These are phyloP conservation scores for Chalara sp. DNA, from an alignment of 2,329 filamentous ascomycete species.

Conservation along the genomic window DNA sequence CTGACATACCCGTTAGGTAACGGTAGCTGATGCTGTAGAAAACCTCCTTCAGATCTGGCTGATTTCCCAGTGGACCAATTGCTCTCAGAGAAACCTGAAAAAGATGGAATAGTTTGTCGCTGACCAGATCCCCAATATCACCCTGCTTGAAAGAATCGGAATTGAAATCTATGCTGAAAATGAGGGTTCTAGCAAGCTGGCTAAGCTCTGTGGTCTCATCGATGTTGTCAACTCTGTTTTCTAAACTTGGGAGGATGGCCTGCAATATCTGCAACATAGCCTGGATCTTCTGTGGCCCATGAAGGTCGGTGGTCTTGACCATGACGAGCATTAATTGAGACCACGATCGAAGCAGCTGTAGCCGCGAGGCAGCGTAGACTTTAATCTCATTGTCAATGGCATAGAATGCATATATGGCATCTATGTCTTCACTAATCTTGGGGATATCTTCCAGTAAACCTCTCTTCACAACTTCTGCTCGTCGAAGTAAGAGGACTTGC, in stretches of 20 bases:
- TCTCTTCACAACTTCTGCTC: conserved; percentile 50
- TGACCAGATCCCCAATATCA: conserved; percentile 64
- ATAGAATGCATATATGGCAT: conserved; percentile 53
- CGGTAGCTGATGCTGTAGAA: conserved; percentile 91
- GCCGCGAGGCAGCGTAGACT: conserved; percentile 44
- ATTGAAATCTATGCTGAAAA: conserved; percentile 63
- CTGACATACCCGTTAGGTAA: conserved; percentile 65
- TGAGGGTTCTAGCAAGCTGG: conserved; percentile 64
- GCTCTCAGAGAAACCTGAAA: conserved; percentile 83
- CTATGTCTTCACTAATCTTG: conserved; percentile 51
- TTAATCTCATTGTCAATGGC: conserved; percentile 56
- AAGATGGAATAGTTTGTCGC: conserved; percentile 84
- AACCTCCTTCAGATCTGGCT: conserved; percentile 66
- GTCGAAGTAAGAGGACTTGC: conserved; percentile 66
- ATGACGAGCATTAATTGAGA: conserved; percentile 77
- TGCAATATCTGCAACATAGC: conserved; percentile 85
- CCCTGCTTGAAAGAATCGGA: conserved; percentile 32
- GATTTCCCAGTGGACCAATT: conserved; percentile 66
- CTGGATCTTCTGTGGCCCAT: conserved; percentile 61
- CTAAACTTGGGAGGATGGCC: conserved; percentile 80
- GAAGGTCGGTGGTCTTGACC: conserved; percentile 75
- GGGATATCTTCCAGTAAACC: conserved; percentile 43
- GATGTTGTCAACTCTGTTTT: conserved; percentile 62
- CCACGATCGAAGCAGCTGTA: conserved; percentile 74
- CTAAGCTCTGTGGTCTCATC: conserved; percentile 70